Percentiles rank a stretch among this genome's conserved stretches.
These are phyloP conservation scores for Erysimum cheiri DNA, from an alignment of 441 rosid species.

Conservation along the genomic window DNA sequence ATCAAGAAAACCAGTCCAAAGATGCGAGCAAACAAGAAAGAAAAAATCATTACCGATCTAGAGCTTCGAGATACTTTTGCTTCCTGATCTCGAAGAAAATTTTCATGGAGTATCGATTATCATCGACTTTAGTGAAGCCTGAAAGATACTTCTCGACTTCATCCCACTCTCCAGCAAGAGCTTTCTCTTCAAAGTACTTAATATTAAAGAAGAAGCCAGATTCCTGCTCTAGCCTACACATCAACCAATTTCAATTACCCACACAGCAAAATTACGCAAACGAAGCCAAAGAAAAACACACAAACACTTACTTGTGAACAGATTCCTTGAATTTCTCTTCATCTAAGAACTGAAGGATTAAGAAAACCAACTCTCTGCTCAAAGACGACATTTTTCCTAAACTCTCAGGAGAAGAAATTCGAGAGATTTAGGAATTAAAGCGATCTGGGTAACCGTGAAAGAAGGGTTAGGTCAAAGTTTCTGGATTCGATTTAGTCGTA, in stretches of 20 bases:
- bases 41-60: conserved; percentile 64
- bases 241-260: conserved; percentile 25
- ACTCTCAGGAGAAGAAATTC: background rate
- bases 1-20: conserved; percentile 29
- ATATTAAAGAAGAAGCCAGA: conserved; percentile 85
- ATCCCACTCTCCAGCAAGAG: conserved; percentile 90
- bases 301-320: conserved; percentile 51
- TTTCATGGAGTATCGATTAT: conserved; percentile 92
- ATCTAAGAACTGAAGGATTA: conserved; percentile 55
- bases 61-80: conserved; percentile 96
- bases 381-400: conserved; percentile 51
- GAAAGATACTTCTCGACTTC: conserved; percentile 86
- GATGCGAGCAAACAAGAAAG: conserved; percentile 29
- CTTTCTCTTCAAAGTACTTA: conserved; percentile 91
- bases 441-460: conserved; percentile 33
- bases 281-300: background rate
- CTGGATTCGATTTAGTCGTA: conserved; percentile 28
- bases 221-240: conserved; percentile 84
- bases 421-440: background rate
- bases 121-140: conserved; percentile 91
- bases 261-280: background rate
- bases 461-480: conserved; percentile 21
- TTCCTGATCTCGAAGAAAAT: conserved; percentile 95
- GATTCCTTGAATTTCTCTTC: conserved; percentile 56
- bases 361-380: conserved; percentile 55